Evolutionary conservation across 257 asterid species (phyloP), one percentile per base, ranked within the genome.

Genomic region (Lantana camara): DNA sequence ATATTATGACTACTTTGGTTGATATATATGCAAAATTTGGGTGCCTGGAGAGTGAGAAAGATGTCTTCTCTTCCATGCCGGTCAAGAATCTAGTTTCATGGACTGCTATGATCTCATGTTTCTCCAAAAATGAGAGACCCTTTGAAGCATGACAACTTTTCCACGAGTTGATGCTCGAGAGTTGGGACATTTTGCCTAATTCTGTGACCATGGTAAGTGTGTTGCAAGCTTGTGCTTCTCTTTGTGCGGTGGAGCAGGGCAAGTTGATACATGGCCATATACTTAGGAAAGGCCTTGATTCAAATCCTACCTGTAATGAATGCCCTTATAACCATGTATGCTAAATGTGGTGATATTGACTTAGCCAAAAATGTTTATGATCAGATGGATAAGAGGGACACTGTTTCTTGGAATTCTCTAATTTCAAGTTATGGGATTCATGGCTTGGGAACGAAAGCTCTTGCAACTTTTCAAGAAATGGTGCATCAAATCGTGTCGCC

Each of bases 151-250:
- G 86, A 30, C 82, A 84, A 57, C 66, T 91, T 74, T 86, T 91
- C 64, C 72, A 77, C 6, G 80, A 83, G 68, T 79, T 89, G 91
- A 78, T 91, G 86, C 76, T 67, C 22, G 82, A 71, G 72, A 72
- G 60, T 49, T 66, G 63, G 40, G 82, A 69, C 38, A 41, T 82
- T 70, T 55, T 85, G 73, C 98, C 98, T 10, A 89, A 89, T 70
- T 92, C 98, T 4, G 95, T 89, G 60, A 92, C 98, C 11, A 89
- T 92, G 96, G 95, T 92, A 49, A 87, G 96, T 55, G 97, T 86
- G 68, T 85, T 92, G 46, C 98, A 86, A 77, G 96, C 97, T 34
- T 89, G 96, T 60, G 92, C 87, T 10, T 71, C 97, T 0, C 71
- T 89, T 49, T 84, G 93, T 62, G 97, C 97, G 8, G 35, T 92